Evolutionary conservation across 2,329 filamentous ascomycete species (phyloP), one percentile per base, ranked within the genome.

Genomic region (Aureobasidium sp.): DNA sequence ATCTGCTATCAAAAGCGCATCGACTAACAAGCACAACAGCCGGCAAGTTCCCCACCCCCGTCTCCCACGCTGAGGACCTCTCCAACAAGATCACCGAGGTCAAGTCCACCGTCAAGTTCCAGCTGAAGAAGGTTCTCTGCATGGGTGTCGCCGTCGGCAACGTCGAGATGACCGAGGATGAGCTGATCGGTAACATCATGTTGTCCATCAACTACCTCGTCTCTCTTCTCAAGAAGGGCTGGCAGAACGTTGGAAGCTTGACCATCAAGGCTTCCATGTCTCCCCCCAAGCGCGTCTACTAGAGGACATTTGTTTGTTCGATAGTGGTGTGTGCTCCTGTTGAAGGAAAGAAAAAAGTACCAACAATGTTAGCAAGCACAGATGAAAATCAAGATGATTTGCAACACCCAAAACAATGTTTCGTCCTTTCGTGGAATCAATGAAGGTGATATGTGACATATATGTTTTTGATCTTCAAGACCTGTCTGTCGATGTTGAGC

Each of bases 81-180:
- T 84, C 82, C 78, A 86, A 82, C 85, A 97, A 96, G 88, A 91
- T 97, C 85, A 96, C 84, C 83, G 94, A 99, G 80, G 93, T 99
- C 87, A 97, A 97, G 89, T 96, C 91, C 74, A 99, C 94, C 53
- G 97, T 99, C 89, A 99, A 99, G 89, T 99, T 99, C 89, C 92
- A 99, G 87, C 86, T 99, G 76, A 99, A 99, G 91, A 99, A 99
- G 90, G 94, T 99, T 79, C 87, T 99, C 73, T 99, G 94, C 87
- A 92, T 99, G 87, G 94, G 93, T 89, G 93, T 97, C 78, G 94
- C 94, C 73, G 90, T 99, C 76, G 94, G 94, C 78, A 96, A 99
- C 82, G 94, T 99, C 74, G 91, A 88, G 74, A 99, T 99, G 94
- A 89, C 1, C 69, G 83, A 91, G 83, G 94, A 99, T 76, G 90